Evolutionary conservation across 2,329 filamentous ascomycete species (phyloP).

Genomic region (Colletotrichum eleusines): DNA sequence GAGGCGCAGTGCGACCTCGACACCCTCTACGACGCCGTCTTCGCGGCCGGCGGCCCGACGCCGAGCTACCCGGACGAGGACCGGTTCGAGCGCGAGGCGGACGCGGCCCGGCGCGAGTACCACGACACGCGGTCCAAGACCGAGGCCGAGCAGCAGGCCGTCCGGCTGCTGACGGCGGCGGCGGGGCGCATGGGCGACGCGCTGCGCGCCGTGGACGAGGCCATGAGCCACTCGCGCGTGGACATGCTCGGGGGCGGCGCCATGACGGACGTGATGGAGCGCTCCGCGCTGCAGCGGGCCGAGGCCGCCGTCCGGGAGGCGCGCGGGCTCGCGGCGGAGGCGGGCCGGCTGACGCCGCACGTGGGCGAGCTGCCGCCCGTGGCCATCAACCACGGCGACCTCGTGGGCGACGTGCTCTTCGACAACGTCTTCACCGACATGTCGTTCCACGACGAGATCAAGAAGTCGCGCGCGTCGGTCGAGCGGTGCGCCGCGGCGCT

Average conservation of each 20-base stretch:
- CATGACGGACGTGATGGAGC: slow-evolving; percentile 65
- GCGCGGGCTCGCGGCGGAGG: slow-evolving; percentile 54
- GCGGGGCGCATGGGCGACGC: slow-evolving; percentile 52
- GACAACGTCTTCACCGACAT: slow-evolving; percentile 67
- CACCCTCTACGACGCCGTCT: slow-evolving; percentile 64
- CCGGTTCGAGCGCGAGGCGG: slow-evolving; percentile 54
- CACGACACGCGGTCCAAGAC: slow-evolving; percentile 51
- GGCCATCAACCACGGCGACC: slow-evolving; percentile 57
- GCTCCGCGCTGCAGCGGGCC: slow-evolving; percentile 61
- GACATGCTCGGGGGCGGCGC: slow-evolving; percentile 62
- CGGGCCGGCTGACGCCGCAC: slow-evolving; percentile 54
- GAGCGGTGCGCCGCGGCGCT: slow-evolving; percentile 51
- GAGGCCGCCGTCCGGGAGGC: slow-evolving; percentile 58
- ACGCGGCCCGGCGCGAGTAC: slow-evolving; percentile 52
- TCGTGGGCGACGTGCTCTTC: slow-evolving; percentile 66
- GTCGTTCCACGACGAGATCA: slow-evolving; percentile 65
- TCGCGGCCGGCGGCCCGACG: slow-evolving; percentile 62
- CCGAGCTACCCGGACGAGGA: slow-evolving; percentile 68
- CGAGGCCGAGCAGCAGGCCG: slow-evolving; percentile 57
- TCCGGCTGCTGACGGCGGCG: slow-evolving; percentile 56
- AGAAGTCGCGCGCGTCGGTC: slow-evolving; percentile 55
- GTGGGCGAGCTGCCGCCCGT: slow-evolving; percentile 58
- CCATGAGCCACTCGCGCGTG: slow-evolving; percentile 54
- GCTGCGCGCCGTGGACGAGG: slow-evolving; percentile 55
- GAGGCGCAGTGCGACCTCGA: slow-evolving; percentile 62